A percentile compares a stretch with the other conserved stretches of the same genome.
Conservation (phyloP, 495 filamentous ascomycete species). For the Penicillium pancosmium region DNA sequence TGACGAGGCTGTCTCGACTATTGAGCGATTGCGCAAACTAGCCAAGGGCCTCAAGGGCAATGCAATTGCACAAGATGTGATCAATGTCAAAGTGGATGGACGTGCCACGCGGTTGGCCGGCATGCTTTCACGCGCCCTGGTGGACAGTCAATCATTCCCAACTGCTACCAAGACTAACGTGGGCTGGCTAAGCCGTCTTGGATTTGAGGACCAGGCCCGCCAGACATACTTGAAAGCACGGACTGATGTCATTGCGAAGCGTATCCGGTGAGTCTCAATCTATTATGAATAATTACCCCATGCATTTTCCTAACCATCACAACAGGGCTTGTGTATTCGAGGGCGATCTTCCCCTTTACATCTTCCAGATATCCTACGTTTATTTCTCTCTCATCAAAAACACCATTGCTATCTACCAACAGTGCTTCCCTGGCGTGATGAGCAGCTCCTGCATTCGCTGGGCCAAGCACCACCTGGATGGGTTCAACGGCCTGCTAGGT, state of each 20-base stretch:
- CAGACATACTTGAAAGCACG: constrained; percentile 84
- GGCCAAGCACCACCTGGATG: constrained; percentile 90
- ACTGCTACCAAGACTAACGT: constrained; percentile 74
- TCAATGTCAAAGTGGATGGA: constrained; percentile 86
- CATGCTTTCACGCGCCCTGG: constrained; percentile 71
- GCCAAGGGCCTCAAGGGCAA: constrained; percentile 82
- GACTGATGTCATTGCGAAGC: constrained; percentile 71
- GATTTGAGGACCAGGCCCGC: constrained; percentile 85
- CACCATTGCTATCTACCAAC: constrained; percentile 83
- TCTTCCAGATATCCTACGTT: constrained; percentile 93
- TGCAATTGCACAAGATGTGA: constrained; percentile 80
- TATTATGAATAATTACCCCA: background rate
- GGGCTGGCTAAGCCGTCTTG: constrained; percentile 79
- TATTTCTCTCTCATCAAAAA: constrained; percentile 94
- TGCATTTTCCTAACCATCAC: constrained; percentile 31
- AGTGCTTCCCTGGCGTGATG: constrained; percentile 82
- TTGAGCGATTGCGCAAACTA: constrained; percentile 81
- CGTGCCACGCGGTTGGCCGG: constrained; percentile 77
- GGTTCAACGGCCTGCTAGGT: constrained; percentile 79
- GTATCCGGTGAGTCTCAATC: constrained; percentile 70
- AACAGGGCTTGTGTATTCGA: constrained; percentile 90
- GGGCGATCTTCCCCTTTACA: constrained; percentile 86
- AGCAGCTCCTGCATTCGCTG: constrained; percentile 93
- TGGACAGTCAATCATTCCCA: constrained; percentile 70
- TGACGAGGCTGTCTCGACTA: constrained; percentile 75